Percentiles rank a stretch among this genome's conserved stretches.
Conservation (phyloP, 2,329 filamentous ascomycete genomes). For the Alternaria angustiovoidea region DNA sequence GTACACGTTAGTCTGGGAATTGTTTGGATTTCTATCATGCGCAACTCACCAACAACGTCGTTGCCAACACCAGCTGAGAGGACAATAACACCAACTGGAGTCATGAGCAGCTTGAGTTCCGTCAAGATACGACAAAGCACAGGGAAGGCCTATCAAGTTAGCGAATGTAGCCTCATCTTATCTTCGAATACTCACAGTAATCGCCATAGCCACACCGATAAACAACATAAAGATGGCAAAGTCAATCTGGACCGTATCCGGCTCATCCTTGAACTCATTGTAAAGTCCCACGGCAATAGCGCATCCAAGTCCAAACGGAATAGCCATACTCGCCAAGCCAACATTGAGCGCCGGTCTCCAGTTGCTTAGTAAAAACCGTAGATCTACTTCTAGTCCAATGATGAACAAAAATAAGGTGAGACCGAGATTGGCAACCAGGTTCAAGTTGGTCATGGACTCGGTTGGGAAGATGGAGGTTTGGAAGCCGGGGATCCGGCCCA, state of each 20-base stretch:
- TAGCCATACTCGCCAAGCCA: slow-evolving; percentile 77
- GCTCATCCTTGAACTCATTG: slow-evolving; percentile 70
- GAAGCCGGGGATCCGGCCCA: slow-evolving; percentile 86
- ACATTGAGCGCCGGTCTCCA: slow-evolving; percentile 83
- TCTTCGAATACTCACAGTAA: slow-evolving; percentile 68
- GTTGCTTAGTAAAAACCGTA: slow-evolving; percentile 78
- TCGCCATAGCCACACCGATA: slow-evolving; percentile 91
- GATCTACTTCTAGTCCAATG: slow-evolving; percentile 85
- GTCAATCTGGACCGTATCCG: slow-evolving; percentile 63
- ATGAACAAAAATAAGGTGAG: slow-evolving; percentile 87
- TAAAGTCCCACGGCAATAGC: slow-evolving; percentile 85
- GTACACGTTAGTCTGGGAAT: slow-evolving; percentile 10
- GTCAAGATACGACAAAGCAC: slow-evolving; percentile 94
- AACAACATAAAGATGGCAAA: slow-evolving; percentile 76
- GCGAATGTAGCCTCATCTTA: slow-evolving; percentile 12
- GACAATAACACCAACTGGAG: slow-evolving; percentile 85
- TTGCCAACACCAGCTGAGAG: slow-evolving; percentile 92
- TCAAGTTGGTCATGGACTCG: slow-evolving; percentile 76
- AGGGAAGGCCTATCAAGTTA: slow-evolving; percentile 69
- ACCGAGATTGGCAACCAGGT: slow-evolving; percentile 81
- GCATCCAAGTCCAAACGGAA: slow-evolving; percentile 84
- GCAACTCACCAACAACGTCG: slow-evolving; percentile 71
- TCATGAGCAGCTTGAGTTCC: slow-evolving; percentile 84
- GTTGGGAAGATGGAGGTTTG: slow-evolving; percentile 77
- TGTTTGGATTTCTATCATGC: background rate